Percentiles rank a stretch among this genome's conserved stretches.
Conservation (phyloP, 306 rosid species). For the Betula pendula region DNA sequence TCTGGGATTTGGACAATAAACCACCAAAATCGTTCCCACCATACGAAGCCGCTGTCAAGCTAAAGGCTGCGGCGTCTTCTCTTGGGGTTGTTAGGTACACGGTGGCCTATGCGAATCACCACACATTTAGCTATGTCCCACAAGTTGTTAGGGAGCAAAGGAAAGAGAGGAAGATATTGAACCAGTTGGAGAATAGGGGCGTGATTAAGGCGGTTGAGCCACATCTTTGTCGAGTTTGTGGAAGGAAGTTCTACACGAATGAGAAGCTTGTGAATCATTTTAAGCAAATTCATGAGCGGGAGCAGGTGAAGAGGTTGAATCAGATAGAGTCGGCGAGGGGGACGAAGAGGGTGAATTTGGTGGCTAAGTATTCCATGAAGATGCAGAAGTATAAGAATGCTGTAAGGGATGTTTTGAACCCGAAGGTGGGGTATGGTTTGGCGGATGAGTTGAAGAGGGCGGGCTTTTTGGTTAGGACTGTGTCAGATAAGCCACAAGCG, state of each 20-base stretch:
- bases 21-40: slow-evolving; percentile 73
- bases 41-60: slow-evolving; percentile 68
- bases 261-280: slow-evolving; percentile 84
- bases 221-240: slow-evolving; percentile 71
- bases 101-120: slow-evolving; percentile 72
- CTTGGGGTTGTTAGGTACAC: slow-evolving; percentile 62
- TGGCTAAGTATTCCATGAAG: slow-evolving; percentile 80
- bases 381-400: slow-evolving; percentile 81
- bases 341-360: slow-evolving; percentile 64
- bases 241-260: slow-evolving; percentile 61
- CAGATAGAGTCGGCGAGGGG: slow-evolving; percentile 79
- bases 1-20: slow-evolving; percentile 87
- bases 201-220: slow-evolving; percentile 51
- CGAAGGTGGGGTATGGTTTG: slow-evolving; percentile 63
- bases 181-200: slow-evolving; percentile 56
- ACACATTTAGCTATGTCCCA: slow-evolving; percentile 53
- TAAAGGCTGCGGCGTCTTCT: slow-evolving; percentile 63
- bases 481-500: slow-evolving; percentile 51
- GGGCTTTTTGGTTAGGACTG: slow-evolving; percentile 63
- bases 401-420: slow-evolving; percentile 54
- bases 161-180: slow-evolving; percentile 46
- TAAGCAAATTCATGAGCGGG: slow-evolving; percentile 68
- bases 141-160: slow-evolving; percentile 48
- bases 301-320: slow-evolving; percentile 65
- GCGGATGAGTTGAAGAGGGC: slow-evolving; percentile 67